These are phyloP conservation scores for Talaromyces sp. DNA, from an alignment of 2,329 filamentous ascomycete species.

Conservation along the genomic window DNA sequence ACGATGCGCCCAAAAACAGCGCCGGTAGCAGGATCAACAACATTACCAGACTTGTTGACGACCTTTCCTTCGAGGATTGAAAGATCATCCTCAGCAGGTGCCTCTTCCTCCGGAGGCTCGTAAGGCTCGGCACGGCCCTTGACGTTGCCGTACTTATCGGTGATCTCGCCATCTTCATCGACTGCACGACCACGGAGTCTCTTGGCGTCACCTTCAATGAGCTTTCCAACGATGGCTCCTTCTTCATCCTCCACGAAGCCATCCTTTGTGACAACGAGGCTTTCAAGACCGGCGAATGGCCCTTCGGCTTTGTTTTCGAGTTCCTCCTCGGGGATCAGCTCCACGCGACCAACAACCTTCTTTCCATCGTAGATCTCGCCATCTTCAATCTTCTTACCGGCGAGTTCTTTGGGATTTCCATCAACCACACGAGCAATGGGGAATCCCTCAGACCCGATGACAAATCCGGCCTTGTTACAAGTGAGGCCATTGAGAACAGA, in stretches of 20 bases:
- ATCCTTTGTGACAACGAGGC: slow-evolving; percentile 59
- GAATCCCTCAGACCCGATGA: slow-evolving; percentile 56
- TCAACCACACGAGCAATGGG: slow-evolving; percentile 61
- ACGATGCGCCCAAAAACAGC: slow-evolving; percentile 60
- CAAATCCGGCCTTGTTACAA: slow-evolving; percentile 62
- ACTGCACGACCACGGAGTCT: slow-evolving; percentile 71
- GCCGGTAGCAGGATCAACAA: slow-evolving; percentile 61
- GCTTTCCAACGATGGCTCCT: slow-evolving; percentile 73
- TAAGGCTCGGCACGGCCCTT: slow-evolving; percentile 63
- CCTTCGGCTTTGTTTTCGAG: slow-evolving; percentile 59
- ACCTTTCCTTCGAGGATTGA: slow-evolving; percentile 63
- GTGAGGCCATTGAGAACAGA: slow-evolving; percentile 57
- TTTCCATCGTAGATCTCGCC: slow-evolving; percentile 60
- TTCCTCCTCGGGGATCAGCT: slow-evolving; percentile 61
- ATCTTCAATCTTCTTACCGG: slow-evolving; percentile 59
- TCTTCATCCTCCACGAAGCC: slow-evolving; percentile 72
- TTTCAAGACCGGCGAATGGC: slow-evolving; percentile 61
- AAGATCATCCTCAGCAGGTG: slow-evolving; percentile 53
- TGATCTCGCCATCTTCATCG: slow-evolving; percentile 80
- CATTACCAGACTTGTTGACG: slow-evolving; percentile 66
- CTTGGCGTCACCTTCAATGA: slow-evolving; percentile 72
- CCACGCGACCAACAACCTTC: slow-evolving; percentile 59
- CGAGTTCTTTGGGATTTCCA: slow-evolving; percentile 56
- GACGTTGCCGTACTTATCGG: slow-evolving; percentile 72
- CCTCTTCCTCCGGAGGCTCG: slow-evolving; percentile 48